Percentiles rank a stretch among this genome's conserved stretches.
Evolutionary conservation across 2,329 filamentous ascomycete genomes (phyloP).

Genomic region (Ophiostoma novo-ulmi): DNA sequence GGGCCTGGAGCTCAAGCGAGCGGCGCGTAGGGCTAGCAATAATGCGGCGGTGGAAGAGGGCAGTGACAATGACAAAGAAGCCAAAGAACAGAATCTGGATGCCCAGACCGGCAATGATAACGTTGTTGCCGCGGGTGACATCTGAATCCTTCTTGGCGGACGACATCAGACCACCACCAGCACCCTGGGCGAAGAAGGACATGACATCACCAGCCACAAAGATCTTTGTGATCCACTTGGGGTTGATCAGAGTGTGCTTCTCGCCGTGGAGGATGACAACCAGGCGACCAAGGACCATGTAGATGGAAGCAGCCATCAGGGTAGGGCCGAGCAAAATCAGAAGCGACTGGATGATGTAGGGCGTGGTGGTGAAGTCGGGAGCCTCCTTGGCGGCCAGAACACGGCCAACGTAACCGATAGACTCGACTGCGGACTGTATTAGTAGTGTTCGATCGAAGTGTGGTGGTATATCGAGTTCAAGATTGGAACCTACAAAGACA

Average conservation of each 20-base stretch:
- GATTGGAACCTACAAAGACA: constrained; percentile 23
- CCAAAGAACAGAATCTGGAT: constrained; percentile 44
- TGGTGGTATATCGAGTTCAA: neutral
- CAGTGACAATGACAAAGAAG: constrained; percentile 35
- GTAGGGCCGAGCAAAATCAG: constrained; percentile 38
- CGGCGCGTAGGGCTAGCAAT: constrained; percentile 7
- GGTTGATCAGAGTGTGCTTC: constrained; percentile 32
- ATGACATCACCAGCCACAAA: constrained; percentile 46
- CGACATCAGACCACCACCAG: constrained; percentile 37
- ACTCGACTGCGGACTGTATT: constrained; percentile 20
- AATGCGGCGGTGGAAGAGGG: constrained; percentile 20
- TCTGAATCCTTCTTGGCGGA: constrained; percentile 26
- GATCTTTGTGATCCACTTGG: constrained; percentile 42
- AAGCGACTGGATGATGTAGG: constrained; percentile 35
- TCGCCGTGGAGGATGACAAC: constrained; percentile 30
- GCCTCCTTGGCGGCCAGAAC: constrained; percentile 27
- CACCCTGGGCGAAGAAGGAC: constrained; percentile 41
- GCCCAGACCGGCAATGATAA: constrained; percentile 43
- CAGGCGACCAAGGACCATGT: constrained; percentile 41
- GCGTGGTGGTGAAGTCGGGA: constrained; percentile 32
- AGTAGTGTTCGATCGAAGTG: neutral
- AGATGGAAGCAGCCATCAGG: constrained; percentile 40
- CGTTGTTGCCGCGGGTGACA: constrained; percentile 40
- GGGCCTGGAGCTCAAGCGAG: neutral
- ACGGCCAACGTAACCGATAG: constrained; percentile 22